Conservation (phyloP, 2,329 filamentous ascomycete genomes). For the Thelonectria blattea region DNA sequence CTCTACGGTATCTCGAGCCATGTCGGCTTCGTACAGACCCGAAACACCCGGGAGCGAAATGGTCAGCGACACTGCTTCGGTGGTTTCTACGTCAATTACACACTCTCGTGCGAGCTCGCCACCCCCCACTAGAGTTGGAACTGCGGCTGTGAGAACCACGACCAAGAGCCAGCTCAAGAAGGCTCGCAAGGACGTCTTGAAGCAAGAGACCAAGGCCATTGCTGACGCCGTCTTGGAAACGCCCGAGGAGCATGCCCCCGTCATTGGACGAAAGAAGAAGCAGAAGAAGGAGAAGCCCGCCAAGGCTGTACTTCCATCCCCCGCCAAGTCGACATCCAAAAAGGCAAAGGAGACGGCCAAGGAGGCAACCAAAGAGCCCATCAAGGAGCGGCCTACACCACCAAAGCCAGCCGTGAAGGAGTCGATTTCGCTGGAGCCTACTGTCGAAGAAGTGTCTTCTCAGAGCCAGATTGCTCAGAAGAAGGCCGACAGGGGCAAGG, state of each 20-base stretch:
- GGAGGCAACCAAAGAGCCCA: slow-evolving; percentile 17
- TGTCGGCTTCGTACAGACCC: slow-evolving; percentile 57
- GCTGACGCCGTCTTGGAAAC: slow-evolving; percentile 58
- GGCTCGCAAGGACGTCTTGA: slow-evolving; percentile 71
- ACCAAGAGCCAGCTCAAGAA: slow-evolving; percentile 84
- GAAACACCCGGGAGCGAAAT: slow-evolving; percentile 76
- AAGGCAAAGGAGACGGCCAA: slow-evolving; percentile 23
- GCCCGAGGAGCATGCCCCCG: slow-evolving; percentile 68
- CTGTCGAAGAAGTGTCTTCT: slow-evolving; percentile 28
- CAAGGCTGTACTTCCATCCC: slow-evolving; percentile 29
- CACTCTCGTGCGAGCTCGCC: slow-evolving; percentile 74
- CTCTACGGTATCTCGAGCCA: slow-evolving; percentile 38
- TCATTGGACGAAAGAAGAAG: slow-evolving; percentile 83
- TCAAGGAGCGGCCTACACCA: slow-evolving; percentile 13
- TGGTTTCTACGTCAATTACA: slow-evolving; percentile 74
- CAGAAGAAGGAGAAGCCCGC: slow-evolving; percentile 73
- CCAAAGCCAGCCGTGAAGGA: slow-evolving; percentile 14
- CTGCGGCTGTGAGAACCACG: slow-evolving; percentile 70
- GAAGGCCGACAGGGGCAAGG: slow-evolving; percentile 40
- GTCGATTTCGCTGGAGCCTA: slow-evolving; percentile 14
- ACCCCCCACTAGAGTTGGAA: slow-evolving; percentile 68
- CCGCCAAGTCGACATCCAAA: slow-evolving; percentile 21
- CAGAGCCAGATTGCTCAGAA: slow-evolving; percentile 43
- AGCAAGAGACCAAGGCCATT: slow-evolving; percentile 65
- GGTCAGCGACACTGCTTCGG: slow-evolving; percentile 77